Evolutionary conservation across 345 rosid genomes (phyloP), one percentile per base, ranked within the genome.

Genomic region (Aquilaria sinensis): DNA sequence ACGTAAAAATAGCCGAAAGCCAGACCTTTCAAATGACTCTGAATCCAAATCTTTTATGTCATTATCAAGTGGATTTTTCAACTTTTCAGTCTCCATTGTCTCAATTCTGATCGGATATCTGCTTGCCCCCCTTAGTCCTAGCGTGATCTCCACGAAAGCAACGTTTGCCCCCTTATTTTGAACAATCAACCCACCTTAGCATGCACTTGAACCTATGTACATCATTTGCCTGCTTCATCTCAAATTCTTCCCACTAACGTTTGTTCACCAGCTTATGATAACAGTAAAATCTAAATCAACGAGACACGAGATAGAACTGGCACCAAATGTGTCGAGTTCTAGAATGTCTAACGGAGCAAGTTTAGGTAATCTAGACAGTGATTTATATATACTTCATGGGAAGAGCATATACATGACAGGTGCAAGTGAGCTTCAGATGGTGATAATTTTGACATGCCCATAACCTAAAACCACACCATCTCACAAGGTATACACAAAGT

Each of bases 131-230:
- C 64, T 58, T 65, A 29, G 53, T 29, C 45, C 48, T 67, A 67
- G 49, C 30, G 69, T 43, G 13, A 71, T 69, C 72, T 56, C 62
- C 15, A 13, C 6, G 74, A 66, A 63, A 78, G 60, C 72, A 72
- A 60, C 74, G 37, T 41, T 55, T 60, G 79, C 73, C 72, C 31
- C 71, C 67, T 11, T 48, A 6, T 56, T 51, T 53, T 54, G 14
- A 64, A 68, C 78, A 71, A 47, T 58, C 32, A 30, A 61, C 16
- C 64, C 45, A 61, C 30, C 47, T 15, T 9, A 4, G 32, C 45
- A 9, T 30, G 7, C 43, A 11, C 50, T 33, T 23, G 23, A 23
- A 23, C 23, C 23, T 23, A 1, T 23, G 23, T 23, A 23, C 23
- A 23, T 23, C 51, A 13, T 47, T 16, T 31, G 53, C 49, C 33